Evolutionary conservation across 2,329 filamentous ascomycete genomes (phyloP).

Genomic region (Didymella glomerata): DNA sequence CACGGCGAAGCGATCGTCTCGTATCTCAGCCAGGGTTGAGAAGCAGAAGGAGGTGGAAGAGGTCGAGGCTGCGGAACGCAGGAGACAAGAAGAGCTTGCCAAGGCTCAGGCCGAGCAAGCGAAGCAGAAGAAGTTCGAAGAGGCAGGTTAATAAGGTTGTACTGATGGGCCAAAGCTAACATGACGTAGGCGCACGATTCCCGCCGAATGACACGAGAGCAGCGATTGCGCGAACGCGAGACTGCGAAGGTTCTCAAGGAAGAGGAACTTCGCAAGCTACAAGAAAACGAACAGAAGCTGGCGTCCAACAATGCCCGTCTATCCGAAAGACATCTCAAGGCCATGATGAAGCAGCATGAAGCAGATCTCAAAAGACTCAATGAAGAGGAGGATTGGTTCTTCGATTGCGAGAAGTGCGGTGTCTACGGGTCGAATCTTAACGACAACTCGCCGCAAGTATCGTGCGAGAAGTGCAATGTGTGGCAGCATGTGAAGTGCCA

Average conservation of each 20-base stretch:
- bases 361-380: slow-evolving; percentile 76
- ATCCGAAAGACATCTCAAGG: slow-evolving; percentile 82
- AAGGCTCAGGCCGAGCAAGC: slow-evolving; percentile 68
- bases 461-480: slow-evolving; percentile 91
- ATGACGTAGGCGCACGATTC: slow-evolving; percentile 72
- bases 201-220: slow-evolving; percentile 83
- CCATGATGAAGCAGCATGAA: slow-evolving; percentile 81
- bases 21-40: slow-evolving; percentile 83
- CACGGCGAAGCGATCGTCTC: slow-evolving; percentile 91
- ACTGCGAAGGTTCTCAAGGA: slow-evolving; percentile 82
- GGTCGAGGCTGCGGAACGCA: slow-evolving; percentile 73
- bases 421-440: slow-evolving; percentile 87
- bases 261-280: slow-evolving; percentile 80
- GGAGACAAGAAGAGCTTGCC: slow-evolving; percentile 69
- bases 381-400: slow-evolving; percentile 84
- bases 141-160: slow-evolving; percentile 51
- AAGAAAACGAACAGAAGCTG: slow-evolving; percentile 73
- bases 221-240: slow-evolving; percentile 86
- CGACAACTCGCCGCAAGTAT: slow-evolving; percentile 91
- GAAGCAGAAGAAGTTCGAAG: slow-evolving; percentile 70
- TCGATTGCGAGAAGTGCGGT: slow-evolving; percentile 89
- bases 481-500: slow-evolving; percentile 98
- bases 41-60: slow-evolving; percentile 78
- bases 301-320: slow-evolving; percentile 60
- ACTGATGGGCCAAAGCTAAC: slow-evolving; percentile 31